Evolutionary conservation across 495 filamentous ascomycete genomes (phyloP), one percentile per base, ranked within the genome.

Genomic region (Lasiosphaeria ovina): DNA sequence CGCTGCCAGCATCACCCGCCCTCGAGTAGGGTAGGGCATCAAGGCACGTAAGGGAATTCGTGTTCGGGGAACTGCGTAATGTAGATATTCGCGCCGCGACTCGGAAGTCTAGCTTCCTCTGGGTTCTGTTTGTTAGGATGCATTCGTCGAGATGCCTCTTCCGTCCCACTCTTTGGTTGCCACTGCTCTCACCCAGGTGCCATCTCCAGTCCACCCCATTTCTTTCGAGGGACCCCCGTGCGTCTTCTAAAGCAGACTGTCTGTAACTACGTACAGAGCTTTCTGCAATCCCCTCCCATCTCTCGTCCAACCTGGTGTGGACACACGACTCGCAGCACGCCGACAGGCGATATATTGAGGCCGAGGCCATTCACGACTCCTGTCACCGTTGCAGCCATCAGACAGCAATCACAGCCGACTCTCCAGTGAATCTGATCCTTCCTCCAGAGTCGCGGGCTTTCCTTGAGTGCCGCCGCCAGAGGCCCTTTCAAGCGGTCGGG

Each of bases 261-360:
- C 44, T 11, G 4, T 2, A n/a, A 47, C 6, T 14, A 14, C 12
- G 12, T 47, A n/a, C 44, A 47, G 44, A 11, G 8, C 44, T 7
- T 42, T 47, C 44, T 1, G 4, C 12, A n/a, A 47, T 47, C 44
- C 31, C 40, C 51, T 17, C 17, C 42, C 52, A 38, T 31, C 14
- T 35, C 42, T 55, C 58, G 52, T 55, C 51, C 52, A 51, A 55
- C 51, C 61, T 56, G 48, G 49, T 24, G 33, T 35, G 59, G 24
- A 63, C 61, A 59, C 61, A 59, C 38, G 50, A 49, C 61, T 34
- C 38, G 38, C 58, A 60, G 4, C 6, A 54, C 40, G 16, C 40
- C 51, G 14, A 31, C 58, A 57, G 44, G 31, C 36, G 45, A 57
- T 57, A 57, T 51, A 24, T 57, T 17, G 55, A 56, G 36, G 4